Conservation (phyloP, 2,329 filamentous ascomycete species). For the Stachybotrys elegans region DNA sequence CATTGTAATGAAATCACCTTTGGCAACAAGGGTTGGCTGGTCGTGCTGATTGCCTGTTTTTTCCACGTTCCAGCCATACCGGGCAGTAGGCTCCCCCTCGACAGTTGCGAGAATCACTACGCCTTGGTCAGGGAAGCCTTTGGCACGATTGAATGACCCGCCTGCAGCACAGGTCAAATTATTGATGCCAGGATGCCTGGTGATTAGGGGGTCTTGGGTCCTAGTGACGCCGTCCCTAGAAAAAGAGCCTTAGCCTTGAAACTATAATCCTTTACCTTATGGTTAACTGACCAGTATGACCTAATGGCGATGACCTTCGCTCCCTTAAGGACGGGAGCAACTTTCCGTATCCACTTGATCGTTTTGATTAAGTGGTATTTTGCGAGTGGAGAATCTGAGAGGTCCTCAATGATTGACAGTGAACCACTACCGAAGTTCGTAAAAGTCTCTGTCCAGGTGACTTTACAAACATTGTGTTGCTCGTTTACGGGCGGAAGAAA, state of each 20-base stretch:
- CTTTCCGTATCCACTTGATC: not conserved
- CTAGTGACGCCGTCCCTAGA: not conserved
- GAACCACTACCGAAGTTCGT: not conserved
- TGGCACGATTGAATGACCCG: not conserved
- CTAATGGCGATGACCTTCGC: not conserved
- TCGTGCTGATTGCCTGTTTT: not conserved
- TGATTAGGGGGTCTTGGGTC: not conserved
- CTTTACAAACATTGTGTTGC: not conserved
- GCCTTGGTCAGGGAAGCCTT: not conserved
- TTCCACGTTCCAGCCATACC: not conserved
- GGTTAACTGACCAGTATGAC: not conserved
- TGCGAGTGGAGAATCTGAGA: not conserved
- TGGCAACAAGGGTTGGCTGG: not conserved
- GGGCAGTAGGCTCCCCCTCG: not conserved
- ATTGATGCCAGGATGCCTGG: not conserved
- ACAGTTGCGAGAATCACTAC: not conserved
- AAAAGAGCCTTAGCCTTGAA: too few species aligned
- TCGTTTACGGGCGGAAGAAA: not conserved
- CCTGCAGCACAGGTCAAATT: not conserved
- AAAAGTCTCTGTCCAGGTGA: not conserved
- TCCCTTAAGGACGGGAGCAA: not conserved
- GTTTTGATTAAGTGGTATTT: not conserved
- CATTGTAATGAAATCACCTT: not conserved
- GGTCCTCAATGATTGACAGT: not conserved
- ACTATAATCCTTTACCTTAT: too few species aligned